These are phyloP conservation scores for Ganoderma multipileum DNA, from an alignment of 1,284 basidiomycete species.

Conservation along the genomic window DNA sequence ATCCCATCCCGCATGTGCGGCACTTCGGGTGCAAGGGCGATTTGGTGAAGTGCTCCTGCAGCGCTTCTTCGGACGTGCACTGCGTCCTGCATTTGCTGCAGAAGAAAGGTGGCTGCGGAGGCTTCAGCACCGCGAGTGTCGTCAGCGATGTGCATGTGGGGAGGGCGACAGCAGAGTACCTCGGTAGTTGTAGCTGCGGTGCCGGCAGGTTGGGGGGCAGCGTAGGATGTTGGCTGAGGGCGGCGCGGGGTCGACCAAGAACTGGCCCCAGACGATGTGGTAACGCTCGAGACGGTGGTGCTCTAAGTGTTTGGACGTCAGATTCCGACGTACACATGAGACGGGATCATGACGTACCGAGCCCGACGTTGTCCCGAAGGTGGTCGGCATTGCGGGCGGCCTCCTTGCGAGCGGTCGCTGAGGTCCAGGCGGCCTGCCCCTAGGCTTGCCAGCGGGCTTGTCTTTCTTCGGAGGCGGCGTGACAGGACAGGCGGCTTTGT, in stretches of 20 bases:
- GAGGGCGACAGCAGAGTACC: neutral
- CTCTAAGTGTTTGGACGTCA: neutral
- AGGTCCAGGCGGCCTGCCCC: neutral
- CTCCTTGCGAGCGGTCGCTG: too few relatives aligned
- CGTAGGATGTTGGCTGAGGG: neutral
- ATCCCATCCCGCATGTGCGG: slow-evolving; percentile 2
- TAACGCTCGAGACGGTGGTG: neutral
- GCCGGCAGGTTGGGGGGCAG: neutral
- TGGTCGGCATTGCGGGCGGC: neutral
- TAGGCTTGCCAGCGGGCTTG: neutral
- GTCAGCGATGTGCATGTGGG: neutral
- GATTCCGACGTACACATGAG: neutral
- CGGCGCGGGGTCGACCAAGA: neutral
- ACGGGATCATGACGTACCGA: neutral
- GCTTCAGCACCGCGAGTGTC: neutral
- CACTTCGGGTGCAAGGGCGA: slow-evolving; percentile 3
- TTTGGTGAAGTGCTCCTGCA: slow-evolving; percentile 10
- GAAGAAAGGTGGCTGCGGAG: neutral
- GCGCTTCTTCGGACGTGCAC: neutral
- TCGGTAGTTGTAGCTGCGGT: neutral
- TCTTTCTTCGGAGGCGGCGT: neutral
- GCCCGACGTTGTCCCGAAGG: neutral
- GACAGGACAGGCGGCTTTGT: neutral
- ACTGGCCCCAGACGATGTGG: neutral
- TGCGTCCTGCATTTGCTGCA: slow-evolving; percentile 4